phyloP scores from a whole-genome alignment of 2,329 filamentous ascomycete species.

The Zymoseptoria brevis region DNA sequence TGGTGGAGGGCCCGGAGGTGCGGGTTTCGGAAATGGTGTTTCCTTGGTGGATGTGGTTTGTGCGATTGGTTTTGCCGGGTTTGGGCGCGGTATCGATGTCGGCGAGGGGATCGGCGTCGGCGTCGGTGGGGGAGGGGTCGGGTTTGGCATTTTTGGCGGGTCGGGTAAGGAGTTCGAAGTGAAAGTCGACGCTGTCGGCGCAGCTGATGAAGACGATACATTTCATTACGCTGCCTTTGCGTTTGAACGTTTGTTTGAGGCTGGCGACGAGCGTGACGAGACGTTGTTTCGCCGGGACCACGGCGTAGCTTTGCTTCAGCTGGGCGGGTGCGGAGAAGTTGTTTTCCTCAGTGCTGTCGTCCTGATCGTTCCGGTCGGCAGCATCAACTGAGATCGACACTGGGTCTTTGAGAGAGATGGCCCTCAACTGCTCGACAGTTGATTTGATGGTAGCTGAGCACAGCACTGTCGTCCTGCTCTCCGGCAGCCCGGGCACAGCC shows the following conservation, averaged over 20 bases:
- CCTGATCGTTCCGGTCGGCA: slow-evolving; percentile 38
- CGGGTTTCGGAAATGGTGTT: slow-evolving; percentile 31
- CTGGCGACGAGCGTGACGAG: slow-evolving; percentile 79
- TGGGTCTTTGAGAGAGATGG: slow-evolving; percentile 91
- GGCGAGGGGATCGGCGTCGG: slow-evolving; percentile 9
- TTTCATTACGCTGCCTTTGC: slow-evolving; percentile 90
- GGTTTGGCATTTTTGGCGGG: slow-evolving; percentile 27
- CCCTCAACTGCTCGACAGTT: slow-evolving; percentile 86
- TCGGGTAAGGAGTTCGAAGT: slow-evolving; percentile 71
- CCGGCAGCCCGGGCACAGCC: slow-evolving; percentile 59
- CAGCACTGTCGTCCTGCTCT: slow-evolving; percentile 73
- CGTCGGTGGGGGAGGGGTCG: slow-evolving; percentile 7
- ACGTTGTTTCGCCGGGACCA: slow-evolving; percentile 82
- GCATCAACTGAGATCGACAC: slow-evolving; percentile 70
- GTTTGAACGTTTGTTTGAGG: slow-evolving; percentile 77
- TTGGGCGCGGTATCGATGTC: slow-evolving; percentile 15
- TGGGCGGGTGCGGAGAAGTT: slow-evolving; percentile 80
- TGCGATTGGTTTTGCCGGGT: slow-evolving; percentile 19
- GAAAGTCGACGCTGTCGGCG: slow-evolving; percentile 93
- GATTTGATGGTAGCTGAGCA: slow-evolving; percentile 98
- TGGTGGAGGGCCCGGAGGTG: slow-evolving; percentile 45
- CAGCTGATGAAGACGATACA: slow-evolving; percentile 95
- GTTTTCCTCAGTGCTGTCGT: slow-evolving; percentile 40
- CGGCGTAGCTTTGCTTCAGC: slow-evolving; percentile 81
- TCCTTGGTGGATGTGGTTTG: slow-evolving; percentile 34